Base-by-base conservation (phyloP, 176 grass and related monocot genomes). In the Otatea glauca region DNA sequence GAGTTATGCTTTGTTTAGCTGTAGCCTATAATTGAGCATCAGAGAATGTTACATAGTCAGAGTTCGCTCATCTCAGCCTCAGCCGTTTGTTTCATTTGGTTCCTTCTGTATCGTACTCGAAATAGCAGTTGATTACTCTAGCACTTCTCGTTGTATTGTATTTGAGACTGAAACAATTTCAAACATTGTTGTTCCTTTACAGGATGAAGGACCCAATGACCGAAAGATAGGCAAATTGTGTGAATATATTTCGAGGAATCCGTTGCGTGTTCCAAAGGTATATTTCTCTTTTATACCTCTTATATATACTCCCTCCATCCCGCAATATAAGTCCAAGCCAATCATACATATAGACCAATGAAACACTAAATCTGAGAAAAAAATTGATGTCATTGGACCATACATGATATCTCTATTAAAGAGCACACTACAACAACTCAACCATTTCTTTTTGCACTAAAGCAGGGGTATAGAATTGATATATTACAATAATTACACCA, bases 181-280 rank as follows among this genome's bases (percentile, higher is more conserved):
- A 56, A 81, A 17, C 2, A 32, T 2, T 65, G 25, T 43, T 53
- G 12, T 80, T 89, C 5, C 18, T 60, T 87, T 87, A 78, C 79
- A 98, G 96, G 96, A 98, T 51, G 96, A 95, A 90, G 83, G 34
- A 27, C 96, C 96, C 61, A 98, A 95, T 85, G 93, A 95, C 69
- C 89, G 96, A 47, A 92, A 98, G 79, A 98, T 98, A 9, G 78
- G 89, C 6, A 98, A 98, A 92, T 77, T 98, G 72, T 98, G 96
- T 42, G 96, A 98, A 90, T 98, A 98, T 81, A 92, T 88, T 90
- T 93, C 93, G 0, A 95, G 21, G 82, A 98, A 98, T 92, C 88
- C 96, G 15, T 80, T 98, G 81, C 93, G 96, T 59, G 88, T 98
- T 83, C 96, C 96, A 18, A 95, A 95, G 93, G 96, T 98, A 24